phyloP scores from a whole-genome alignment of 495 filamentous ascomycete genomes.

The Aspergillus bertholletiae region DNA sequence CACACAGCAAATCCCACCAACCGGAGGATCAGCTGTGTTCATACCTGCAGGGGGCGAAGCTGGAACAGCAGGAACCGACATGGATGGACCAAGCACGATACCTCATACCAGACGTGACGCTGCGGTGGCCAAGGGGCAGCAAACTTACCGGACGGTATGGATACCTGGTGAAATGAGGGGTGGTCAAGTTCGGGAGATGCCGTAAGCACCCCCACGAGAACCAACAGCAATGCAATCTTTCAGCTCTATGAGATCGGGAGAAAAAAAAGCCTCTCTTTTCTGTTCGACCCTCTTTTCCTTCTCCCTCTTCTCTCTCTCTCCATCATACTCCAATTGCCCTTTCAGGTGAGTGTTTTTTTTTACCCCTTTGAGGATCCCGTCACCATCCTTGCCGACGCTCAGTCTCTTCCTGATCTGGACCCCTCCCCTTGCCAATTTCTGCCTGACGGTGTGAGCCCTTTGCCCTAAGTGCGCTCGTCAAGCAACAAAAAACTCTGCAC shows the following conservation, averaged over 20 bases:
- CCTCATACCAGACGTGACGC: background rate
- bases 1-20: too few relatives aligned
- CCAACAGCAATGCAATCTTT: too few relatives aligned
- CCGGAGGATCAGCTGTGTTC: background rate
- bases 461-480: slow-evolving; percentile 20
- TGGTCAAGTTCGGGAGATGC: slow-evolving; percentile 1
- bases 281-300: background rate
- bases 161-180: background rate
- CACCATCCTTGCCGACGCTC: background rate
- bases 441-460: slow-evolving; percentile 21
- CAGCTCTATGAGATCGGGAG: too few relatives aligned
- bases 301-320: background rate
- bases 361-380: background rate
- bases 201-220: slow-evolving; percentile 5
- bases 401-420: slow-evolving; percentile 3
- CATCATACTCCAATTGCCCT: background rate
- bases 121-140: background rate
- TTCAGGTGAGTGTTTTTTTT: background rate
- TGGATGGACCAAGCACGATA: background rate
- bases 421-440: slow-evolving; percentile 9
- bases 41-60: background rate
- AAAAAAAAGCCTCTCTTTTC: too few relatives aligned
- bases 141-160: background rate
- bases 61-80: background rate
- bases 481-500: slow-evolving; percentile 26